A percentile compares a stretch with the other conserved stretches of the same genome.
phyloP scores from a whole-genome alignment of 768 basidiomycete species.

The Ephemerocybe angulata region DNA sequence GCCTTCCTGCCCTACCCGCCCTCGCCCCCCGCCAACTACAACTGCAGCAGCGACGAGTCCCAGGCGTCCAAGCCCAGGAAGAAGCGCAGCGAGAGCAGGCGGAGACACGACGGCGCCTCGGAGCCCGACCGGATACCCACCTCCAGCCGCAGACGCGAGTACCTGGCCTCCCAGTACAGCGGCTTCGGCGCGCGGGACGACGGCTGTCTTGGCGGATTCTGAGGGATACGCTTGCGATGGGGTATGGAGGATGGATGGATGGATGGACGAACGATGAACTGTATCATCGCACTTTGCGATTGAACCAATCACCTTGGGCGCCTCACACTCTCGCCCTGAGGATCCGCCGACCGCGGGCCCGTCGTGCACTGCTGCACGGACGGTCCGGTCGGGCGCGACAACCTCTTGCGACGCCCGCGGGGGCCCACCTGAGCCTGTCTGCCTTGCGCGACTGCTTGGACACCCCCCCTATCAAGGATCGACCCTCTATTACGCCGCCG shows the following conservation, averaged over 20 bases:
- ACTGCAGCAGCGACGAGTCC: constrained; percentile 11
- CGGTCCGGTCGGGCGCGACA: background rate
- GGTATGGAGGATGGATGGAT: too few species aligned
- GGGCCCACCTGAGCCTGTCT: background rate
- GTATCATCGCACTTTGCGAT: too few species aligned
- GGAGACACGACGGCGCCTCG: constrained; percentile 32
- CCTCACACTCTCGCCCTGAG: too few species aligned
- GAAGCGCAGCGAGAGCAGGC: constrained; percentile 24
- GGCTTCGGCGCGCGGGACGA: constrained; percentile 32
- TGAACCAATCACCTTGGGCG: too few species aligned
- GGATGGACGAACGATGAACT: too few species aligned
- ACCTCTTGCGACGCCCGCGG: background rate
- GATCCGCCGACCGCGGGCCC: background rate
- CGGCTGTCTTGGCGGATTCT: constrained; percentile 45
- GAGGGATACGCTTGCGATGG: constrained; percentile 9
- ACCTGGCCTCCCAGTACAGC: constrained; percentile 8
- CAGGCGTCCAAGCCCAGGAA: constrained; percentile 17
- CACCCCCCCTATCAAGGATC: background rate
- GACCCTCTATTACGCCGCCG: background rate
- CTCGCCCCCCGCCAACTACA: constrained; percentile 18
- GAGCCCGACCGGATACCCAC: constrained; percentile 40
- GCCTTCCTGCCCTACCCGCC: constrained; percentile 38
- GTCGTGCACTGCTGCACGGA: too few species aligned
- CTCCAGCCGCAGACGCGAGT: constrained; percentile 13
- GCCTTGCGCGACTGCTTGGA: background rate